These are phyloP conservation scores for Aspergillus asperescens DNA, from an alignment of 495 filamentous ascomycete species.

Conservation along the genomic window DNA sequence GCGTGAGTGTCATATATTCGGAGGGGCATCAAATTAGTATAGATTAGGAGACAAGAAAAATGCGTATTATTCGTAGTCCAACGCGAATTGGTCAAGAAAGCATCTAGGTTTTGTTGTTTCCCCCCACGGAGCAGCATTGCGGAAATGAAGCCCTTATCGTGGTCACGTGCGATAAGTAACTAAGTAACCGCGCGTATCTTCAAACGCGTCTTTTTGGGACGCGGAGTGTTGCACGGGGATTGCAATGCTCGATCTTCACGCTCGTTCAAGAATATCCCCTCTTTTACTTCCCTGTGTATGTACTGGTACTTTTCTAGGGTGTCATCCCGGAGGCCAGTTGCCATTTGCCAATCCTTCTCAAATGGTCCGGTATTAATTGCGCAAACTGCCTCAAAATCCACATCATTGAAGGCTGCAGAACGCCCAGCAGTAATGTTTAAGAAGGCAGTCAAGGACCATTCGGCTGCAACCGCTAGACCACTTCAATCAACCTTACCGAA, in stretches of 20 bases:
- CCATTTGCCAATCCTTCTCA: constrained; percentile 20
- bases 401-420: constrained; percentile 15
- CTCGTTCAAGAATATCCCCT: not conserved
- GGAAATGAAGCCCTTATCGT: constrained; percentile 21
- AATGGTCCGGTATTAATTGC: constrained; percentile 21
- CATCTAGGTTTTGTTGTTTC: not conserved
- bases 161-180: constrained; percentile 31
- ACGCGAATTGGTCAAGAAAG: not conserved
- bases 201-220: not conserved
- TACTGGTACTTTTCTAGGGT: constrained; percentile 31
- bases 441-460: constrained; percentile 40
- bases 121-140: constrained; percentile 1
- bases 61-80: not conserved
- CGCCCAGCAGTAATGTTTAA: constrained; percentile 35
- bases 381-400: constrained; percentile 23
- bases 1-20: not conserved
- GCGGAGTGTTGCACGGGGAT: not conserved
- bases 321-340: constrained; percentile 16
- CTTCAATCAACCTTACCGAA: constrained; percentile 34
- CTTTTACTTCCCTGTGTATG: constrained; percentile 27
- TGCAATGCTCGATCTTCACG: not conserved
- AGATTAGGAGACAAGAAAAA: not conserved
- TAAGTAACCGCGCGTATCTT: constrained; percentile 18
- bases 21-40: not conserved
- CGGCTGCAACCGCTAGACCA: constrained; percentile 29